These are phyloP conservation scores for Paecilomyces variotii DNA, from an alignment of 2,329 filamentous ascomycete species.

Conservation along the genomic window DNA sequence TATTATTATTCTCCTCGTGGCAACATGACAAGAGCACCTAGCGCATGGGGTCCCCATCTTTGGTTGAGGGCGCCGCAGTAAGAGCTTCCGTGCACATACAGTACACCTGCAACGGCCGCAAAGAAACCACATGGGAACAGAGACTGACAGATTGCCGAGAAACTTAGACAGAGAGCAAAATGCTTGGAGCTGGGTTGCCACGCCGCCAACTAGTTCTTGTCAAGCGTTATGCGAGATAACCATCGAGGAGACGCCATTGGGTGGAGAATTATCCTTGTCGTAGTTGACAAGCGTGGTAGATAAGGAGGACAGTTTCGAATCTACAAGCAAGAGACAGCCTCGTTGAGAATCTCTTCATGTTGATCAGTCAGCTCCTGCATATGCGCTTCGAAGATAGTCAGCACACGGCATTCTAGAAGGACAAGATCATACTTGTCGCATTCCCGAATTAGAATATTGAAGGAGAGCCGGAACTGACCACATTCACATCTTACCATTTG, in stretches of 20 bases:
- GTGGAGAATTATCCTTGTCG: not conserved
- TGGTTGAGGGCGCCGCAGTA: not conserved
- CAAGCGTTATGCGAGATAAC: not conserved
- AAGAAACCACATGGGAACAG: not conserved
- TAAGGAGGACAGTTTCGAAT: not conserved
- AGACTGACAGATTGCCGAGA: not conserved
- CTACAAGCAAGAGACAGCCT: not conserved
- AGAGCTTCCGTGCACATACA: not conserved
- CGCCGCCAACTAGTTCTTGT: not conserved
- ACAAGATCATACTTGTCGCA: not conserved
- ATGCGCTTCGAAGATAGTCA: no score
- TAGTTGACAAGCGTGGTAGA: not conserved
- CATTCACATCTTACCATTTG: no score
- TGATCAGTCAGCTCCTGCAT: not conserved
- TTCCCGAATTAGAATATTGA: no score
- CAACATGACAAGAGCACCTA: not conserved
- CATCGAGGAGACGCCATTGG: not conserved
- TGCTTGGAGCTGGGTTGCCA: not conserved
- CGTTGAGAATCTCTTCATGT: not conserved
- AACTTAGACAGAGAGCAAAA: not conserved
- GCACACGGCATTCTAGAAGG: not conserved
- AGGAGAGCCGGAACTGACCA: no score
- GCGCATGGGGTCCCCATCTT: not conserved
- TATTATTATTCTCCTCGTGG: not conserved
- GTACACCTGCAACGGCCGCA: not conserved